phyloP scores from a whole-genome alignment of 2,329 filamentous ascomycete species.

The Pyrenophora teres region DNA sequence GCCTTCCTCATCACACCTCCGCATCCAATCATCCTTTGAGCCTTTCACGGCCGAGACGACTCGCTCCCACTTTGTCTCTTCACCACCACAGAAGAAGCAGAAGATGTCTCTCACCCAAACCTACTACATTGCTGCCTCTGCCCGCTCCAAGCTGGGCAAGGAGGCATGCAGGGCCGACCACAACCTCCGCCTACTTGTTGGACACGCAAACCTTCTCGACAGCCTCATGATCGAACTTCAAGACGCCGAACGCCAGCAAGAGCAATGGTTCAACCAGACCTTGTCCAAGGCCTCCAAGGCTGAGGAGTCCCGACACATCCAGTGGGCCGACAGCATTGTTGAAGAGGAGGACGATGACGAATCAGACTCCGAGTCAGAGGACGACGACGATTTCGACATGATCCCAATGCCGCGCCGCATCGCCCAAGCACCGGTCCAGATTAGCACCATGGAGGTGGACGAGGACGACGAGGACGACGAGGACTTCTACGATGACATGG shows the following conservation, averaged over 20 bases:
- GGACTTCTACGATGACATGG: slow-evolving; percentile 54
- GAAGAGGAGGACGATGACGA: slow-evolving; percentile 68
- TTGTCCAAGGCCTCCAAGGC: slow-evolving; percentile 72
- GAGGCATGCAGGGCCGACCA: slow-evolving; percentile 92
- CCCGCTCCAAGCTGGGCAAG: slow-evolving; percentile 90
- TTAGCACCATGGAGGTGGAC: slow-evolving; percentile 51
- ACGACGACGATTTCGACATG: slow-evolving; percentile 57
- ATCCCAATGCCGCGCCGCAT: slow-evolving; percentile 50
- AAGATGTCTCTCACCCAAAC: slow-evolving; percentile 98
- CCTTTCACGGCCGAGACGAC: slow-evolving; percentile 52
- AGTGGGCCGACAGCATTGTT: slow-evolving; percentile 81
- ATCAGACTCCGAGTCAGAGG: slow-evolving; percentile 58
- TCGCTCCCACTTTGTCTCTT: slow-evolving; percentile 49
- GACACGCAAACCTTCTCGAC: slow-evolving; percentile 98
- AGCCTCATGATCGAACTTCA: slow-evolving; percentile 89
- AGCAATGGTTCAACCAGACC: slow-evolving; percentile 97
- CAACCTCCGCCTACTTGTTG: slow-evolving; percentile 91
- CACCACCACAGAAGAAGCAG: slow-evolving; percentile 63
- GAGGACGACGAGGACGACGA: slow-evolving; percentile 50
- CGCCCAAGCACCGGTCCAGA: slow-evolving; percentile 48
- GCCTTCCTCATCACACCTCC: slow-evolving; percentile 55
- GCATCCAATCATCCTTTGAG: slow-evolving; percentile 54
- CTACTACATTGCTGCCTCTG: slow-evolving; percentile 97
- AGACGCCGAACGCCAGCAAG: slow-evolving; percentile 93
- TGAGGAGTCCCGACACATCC: slow-evolving; percentile 72